A percentile compares a stretch with the other conserved stretches of the same genome.
phyloP scores from a whole-genome alignment of 164 flowering plant species.

The Brasenia schreberi region DNA sequence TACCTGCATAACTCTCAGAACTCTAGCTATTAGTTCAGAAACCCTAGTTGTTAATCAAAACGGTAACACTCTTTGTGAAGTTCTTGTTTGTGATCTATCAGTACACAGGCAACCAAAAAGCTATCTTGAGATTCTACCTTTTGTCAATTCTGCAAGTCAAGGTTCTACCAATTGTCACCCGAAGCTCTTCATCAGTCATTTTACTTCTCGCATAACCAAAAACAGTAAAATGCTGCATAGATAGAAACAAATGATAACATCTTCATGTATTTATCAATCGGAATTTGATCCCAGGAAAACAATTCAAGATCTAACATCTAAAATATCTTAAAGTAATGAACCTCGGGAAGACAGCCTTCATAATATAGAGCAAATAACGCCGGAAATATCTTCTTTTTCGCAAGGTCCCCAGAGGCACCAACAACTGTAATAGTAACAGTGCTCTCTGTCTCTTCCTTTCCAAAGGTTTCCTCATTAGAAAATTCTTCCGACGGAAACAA shows the following conservation, averaged over 20 bases:
- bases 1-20: too few species aligned
- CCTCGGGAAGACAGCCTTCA: constrained; percentile 72
- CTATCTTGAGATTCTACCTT: constrained; percentile 21
- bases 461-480: background rate
- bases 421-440: constrained; percentile 70
- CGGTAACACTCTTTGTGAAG: too few species aligned
- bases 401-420: constrained; percentile 91
- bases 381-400: constrained; percentile 88
- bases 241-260: background rate
- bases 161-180: constrained; percentile 53
- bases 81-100: too few species aligned
- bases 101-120: background rate
- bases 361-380: constrained; percentile 81
- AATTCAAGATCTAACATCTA: background rate
- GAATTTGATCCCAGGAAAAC: background rate
- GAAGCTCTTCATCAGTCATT: constrained; percentile 56
- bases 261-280: background rate
- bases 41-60: too few species aligned
- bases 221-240: constrained; percentile 47
- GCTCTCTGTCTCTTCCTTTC: constrained; percentile 9
- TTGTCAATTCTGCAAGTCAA: constrained; percentile 72
- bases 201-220: constrained; percentile 72
- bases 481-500: constrained; percentile 11
- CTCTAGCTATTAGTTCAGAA: too few species aligned
- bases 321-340: constrained; percentile 6